These are phyloP conservation scores for Saussurea involucrata DNA, from an alignment of 129 eudicot species.

Conservation along the genomic window DNA sequence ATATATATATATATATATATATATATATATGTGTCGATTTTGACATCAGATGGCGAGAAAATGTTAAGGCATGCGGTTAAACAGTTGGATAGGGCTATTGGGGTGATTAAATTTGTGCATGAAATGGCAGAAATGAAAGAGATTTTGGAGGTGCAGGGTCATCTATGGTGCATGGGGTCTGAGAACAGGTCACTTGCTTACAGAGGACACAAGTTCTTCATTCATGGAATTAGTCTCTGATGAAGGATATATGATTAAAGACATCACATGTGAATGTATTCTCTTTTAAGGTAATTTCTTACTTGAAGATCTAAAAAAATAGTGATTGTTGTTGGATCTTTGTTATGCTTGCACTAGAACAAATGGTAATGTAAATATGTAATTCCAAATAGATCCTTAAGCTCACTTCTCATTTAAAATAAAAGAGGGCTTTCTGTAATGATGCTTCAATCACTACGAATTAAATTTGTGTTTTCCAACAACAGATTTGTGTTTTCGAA, in stretches of 20 bases:
- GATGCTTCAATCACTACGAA: too few species aligned
- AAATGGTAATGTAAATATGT: too few species aligned
- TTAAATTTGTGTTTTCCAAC: too few species aligned
- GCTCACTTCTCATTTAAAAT: too few species aligned
- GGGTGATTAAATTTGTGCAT: slow-evolving; percentile 67
- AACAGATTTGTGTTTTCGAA: too few species aligned
- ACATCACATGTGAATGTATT: not conserved
- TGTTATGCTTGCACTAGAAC: too few species aligned
- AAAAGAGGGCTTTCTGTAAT: too few species aligned
- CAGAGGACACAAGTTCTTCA: slow-evolving; percentile 56
- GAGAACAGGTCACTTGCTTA: slow-evolving; percentile 43
- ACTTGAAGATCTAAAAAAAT: not conserved
- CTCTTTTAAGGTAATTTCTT: slow-evolving; percentile 15
- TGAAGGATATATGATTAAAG: slow-evolving; percentile 8
- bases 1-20: too few species aligned
- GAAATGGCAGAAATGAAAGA: slow-evolving; percentile 64
- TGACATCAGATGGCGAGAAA: slow-evolving; percentile 63
- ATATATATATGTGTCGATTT: too few species aligned
- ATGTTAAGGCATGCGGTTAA: slow-evolving; percentile 55
- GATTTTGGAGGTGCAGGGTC: slow-evolving; percentile 75
- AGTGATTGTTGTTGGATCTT: too few species aligned
- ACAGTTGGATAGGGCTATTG: slow-evolving; percentile 69
- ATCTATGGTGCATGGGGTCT: slow-evolving; percentile 80
- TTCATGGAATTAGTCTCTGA: slow-evolving; percentile 57
- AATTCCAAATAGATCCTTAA: too few species aligned